Evolutionary conservation across 768 basidiomycete species (phyloP).

Genomic region (Chalciporus sphaerocephalus): DNA sequence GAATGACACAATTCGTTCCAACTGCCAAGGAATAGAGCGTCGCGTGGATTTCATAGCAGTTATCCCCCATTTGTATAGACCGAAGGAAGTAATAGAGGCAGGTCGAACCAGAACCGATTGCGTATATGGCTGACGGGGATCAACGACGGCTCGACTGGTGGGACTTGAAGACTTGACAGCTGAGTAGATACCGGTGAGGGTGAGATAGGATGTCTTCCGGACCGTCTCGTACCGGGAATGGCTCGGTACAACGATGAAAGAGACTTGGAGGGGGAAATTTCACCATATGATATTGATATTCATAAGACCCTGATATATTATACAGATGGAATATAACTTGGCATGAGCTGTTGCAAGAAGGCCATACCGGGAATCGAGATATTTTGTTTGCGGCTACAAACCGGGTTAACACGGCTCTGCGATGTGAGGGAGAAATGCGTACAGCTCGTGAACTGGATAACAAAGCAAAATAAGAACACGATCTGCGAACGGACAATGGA

Average conservation of each 20-base stretch:
- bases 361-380: constrained; percentile 29
- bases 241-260: neutral
- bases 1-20: too few species aligned
- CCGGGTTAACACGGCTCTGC: neutral
- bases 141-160: neutral
- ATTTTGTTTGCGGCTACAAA: constrained; percentile 23
- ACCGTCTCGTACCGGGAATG: too few species aligned
- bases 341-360: constrained; percentile 19
- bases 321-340: constrained; percentile 18
- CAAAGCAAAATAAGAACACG: constrained; percentile 4
- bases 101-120: neutral
- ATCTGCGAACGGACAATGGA: neutral
- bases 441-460: constrained; percentile 57
- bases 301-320: neutral
- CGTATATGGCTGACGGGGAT: neutral
- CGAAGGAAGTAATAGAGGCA: neutral
- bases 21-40: too few species aligned
- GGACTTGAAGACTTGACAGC: neutral
- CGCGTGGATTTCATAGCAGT: neutral
- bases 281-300: neutral
- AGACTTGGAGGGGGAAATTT: neutral
- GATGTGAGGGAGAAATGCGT: constrained; percentile 14
- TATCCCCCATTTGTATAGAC: too few species aligned
- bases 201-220: too few species aligned
- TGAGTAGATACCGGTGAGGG: too few species aligned